These are phyloP conservation scores for Erodium texanum DNA, from an alignment of 441 rosid genomes.

Conservation along the genomic window DNA sequence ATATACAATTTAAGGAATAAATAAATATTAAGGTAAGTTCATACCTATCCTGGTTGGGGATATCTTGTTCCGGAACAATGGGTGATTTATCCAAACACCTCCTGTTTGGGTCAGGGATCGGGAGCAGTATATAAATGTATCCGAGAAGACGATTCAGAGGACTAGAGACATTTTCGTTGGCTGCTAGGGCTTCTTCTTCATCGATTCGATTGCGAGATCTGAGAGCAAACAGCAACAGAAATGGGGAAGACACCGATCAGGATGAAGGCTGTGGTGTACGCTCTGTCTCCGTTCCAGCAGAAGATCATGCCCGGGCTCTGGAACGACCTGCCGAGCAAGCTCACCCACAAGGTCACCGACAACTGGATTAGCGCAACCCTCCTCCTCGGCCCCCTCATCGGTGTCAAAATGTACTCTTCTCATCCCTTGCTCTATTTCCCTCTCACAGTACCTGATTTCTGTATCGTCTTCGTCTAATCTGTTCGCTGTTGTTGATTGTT, in stretches of 20 bases:
- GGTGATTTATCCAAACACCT: neutral
- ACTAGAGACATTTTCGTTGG: neutral
- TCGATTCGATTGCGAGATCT: neutral
- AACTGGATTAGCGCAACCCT: conserved; percentile 84
- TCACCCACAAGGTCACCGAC: conserved; percentile 85
- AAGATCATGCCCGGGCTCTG: conserved; percentile 75
- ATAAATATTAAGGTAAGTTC: neutral
- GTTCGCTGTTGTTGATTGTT: neutral
- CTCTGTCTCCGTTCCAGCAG: conserved; percentile 93
- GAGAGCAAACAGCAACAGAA: neutral
- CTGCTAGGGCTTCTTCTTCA: neutral
- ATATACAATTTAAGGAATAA: too few relatives aligned
- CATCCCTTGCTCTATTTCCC: neutral
- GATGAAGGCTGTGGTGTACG: conserved; percentile 89
- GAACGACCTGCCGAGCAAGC: conserved; percentile 70
- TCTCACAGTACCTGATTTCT: neutral
- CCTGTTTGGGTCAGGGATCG: neutral
- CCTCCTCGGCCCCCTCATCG: conserved; percentile 65
- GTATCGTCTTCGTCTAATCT: neutral
- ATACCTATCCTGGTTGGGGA: neutral
- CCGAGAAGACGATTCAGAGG: neutral
- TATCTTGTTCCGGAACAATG: neutral
- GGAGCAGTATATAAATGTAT: neutral
- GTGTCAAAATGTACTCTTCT: conserved; percentile 42
- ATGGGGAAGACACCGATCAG: conserved; percentile 90